Evolutionary conservation across 345 rosid genomes (phyloP).

Genomic region (Kernera saxatilis): DNA sequence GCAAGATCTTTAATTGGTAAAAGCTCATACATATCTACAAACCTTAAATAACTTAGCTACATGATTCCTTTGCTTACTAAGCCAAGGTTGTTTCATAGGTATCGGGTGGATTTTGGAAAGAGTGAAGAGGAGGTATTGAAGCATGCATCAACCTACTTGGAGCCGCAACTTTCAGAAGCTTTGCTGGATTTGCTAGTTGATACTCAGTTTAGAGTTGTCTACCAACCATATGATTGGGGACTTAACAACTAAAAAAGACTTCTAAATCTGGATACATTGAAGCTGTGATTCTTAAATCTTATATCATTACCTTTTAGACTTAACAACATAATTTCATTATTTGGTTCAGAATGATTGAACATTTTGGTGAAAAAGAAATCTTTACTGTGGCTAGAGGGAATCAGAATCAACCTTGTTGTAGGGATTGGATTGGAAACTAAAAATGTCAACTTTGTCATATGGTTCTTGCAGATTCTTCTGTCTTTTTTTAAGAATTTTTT

Average conservation of each 20-base stretch:
- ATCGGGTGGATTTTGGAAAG: conserved; percentile 67
- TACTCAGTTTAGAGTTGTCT: conserved; percentile 60
- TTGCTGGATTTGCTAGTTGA: conserved; percentile 57
- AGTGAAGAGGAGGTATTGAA: conserved; percentile 64
- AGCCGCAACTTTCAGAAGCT: conserved; percentile 51
- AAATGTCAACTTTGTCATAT: background rate
- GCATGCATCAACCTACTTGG: conserved; percentile 72
- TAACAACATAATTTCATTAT: background rate
- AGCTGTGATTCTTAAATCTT: background rate
- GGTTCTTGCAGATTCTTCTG: no score
- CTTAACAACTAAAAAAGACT: conserved; percentile 44
- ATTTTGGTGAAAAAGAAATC: background rate
- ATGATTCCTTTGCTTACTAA: background rate
- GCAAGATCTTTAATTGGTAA: conserved; percentile 73
- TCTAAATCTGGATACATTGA: background rate
- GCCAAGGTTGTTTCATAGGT: conserved; percentile 36
- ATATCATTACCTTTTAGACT: background rate
- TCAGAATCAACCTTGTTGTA: no score
- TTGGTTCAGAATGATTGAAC: background rate
- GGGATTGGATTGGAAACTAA: background rate
- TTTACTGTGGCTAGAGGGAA: background rate
- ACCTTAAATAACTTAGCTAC: background rate
- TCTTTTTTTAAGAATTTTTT: no score
- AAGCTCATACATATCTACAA: background rate
- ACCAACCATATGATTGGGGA: conserved; percentile 78